Evolutionary conservation across 2,329 filamentous ascomycete species (phyloP).

Genomic region (Boeremia lycopersici): DNA sequence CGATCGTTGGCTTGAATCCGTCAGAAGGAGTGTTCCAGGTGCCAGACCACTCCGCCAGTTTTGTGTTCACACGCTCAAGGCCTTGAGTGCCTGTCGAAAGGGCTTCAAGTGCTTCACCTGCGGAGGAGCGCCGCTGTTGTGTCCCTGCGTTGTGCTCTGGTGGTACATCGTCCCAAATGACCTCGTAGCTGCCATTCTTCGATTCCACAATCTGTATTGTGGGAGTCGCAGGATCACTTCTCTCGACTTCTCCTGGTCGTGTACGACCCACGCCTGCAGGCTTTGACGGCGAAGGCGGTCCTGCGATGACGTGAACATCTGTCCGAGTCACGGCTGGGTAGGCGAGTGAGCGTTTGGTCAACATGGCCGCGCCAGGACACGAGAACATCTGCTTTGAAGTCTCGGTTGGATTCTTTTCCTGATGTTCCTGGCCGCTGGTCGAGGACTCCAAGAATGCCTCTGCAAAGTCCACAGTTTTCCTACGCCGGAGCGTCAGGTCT

Average conservation of each 20-base stretch:
- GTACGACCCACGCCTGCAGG: background rate
- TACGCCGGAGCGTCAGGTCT: constrained; percentile 25
- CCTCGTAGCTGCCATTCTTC: constrained; percentile 32
- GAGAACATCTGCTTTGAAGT: background rate
- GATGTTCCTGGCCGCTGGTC: background rate
- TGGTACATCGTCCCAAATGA: constrained; percentile 41
- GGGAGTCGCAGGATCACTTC: constrained; percentile 31
- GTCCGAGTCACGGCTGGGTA: constrained; percentile 40
- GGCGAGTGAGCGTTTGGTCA: constrained; percentile 31
- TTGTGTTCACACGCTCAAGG: constrained; percentile 40
- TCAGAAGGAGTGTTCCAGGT: constrained; percentile 21
- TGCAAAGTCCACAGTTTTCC: constrained; percentile 43
- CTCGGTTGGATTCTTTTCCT: too few species aligned
- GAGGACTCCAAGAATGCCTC: constrained; percentile 3
- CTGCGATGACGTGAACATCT: constrained; percentile 44
- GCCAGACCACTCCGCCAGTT: constrained; percentile 39
- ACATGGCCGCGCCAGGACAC: constrained; percentile 17
- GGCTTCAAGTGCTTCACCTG: constrained; percentile 25
- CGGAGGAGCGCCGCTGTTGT: constrained; percentile 26
- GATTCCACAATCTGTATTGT: constrained; percentile 44
- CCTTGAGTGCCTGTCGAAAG: constrained; percentile 22
- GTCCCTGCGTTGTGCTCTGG: constrained; percentile 12
- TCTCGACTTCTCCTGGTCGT: background rate
- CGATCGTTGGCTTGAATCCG: constrained; percentile 32
- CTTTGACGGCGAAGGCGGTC: constrained; percentile 25